Evolutionary conservation across 2,329 filamentous ascomycete genomes (phyloP).

Genomic region (Anthostomella pinea): DNA sequence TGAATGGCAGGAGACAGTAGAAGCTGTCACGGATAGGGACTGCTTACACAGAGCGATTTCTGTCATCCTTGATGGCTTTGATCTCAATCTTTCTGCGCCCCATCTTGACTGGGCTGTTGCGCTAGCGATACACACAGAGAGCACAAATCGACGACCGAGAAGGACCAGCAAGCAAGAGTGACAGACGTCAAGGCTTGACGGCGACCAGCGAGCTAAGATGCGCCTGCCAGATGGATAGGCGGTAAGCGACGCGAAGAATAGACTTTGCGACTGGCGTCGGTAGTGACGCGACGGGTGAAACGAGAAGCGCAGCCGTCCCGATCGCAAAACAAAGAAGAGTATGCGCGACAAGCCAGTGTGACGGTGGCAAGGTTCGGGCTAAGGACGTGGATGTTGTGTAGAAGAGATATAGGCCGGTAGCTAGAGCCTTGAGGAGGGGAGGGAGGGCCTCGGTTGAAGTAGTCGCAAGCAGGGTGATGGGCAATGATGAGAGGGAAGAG

Average conservation of each 20-base stretch:
- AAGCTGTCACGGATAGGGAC: too few relatives aligned
- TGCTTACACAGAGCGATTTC: slow-evolving; percentile 93
- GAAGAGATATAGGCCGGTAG: slow-evolving; percentile 5
- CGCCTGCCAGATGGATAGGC: background rate
- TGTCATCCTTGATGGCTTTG: slow-evolving; percentile 98
- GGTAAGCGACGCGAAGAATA: background rate
- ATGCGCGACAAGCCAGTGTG: slow-evolving; percentile 22
- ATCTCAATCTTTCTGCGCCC: slow-evolving; percentile 99
- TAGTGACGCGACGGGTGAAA: slow-evolving; percentile 10
- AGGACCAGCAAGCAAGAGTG: slow-evolving; percentile 1
- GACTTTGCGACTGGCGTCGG: slow-evolving; percentile 10
- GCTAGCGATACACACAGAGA: slow-evolving; percentile 2
- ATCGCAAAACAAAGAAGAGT: slow-evolving; percentile 7
- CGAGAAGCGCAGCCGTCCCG: slow-evolving; percentile 2
- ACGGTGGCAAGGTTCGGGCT: slow-evolving; percentile 12
- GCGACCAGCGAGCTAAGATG: background rate
- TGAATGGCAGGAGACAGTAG: too few relatives aligned
- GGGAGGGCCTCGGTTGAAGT: background rate
- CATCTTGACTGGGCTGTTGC: slow-evolving; percentile 54
- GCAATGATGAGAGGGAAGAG: slow-evolving; percentile 8
- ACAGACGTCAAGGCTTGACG: slow-evolving; percentile 3
- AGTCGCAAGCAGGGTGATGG: slow-evolving; percentile 1
- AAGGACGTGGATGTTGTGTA: slow-evolving; percentile 7
- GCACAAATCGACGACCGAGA: slow-evolving; percentile 5
- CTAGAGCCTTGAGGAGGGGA: background rate